A percentile compares a stretch with the other conserved stretches of the same genome.
phyloP scores from a whole-genome alignment of 2,329 filamentous ascomycete species.

The Fusarium circinatum region DNA sequence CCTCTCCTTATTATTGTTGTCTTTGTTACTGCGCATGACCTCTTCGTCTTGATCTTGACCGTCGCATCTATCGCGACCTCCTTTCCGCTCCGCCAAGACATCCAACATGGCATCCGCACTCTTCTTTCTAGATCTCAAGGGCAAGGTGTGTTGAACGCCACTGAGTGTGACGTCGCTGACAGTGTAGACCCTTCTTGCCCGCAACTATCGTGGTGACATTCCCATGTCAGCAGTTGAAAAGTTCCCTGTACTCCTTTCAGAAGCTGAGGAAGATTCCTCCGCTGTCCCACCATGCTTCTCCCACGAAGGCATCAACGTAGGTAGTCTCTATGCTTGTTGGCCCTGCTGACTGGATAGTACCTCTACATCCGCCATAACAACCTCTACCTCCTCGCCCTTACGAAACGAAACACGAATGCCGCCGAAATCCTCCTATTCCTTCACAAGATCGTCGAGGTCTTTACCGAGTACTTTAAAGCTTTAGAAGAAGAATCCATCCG shows the following conservation, averaged over 20 bases:
- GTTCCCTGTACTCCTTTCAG: conserved; percentile 93
- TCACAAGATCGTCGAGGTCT: conserved; percentile 98
- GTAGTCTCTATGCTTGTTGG: conserved; percentile 47
- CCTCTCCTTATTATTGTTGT: conserved; percentile 12
- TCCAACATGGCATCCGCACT: conserved; percentile 85
- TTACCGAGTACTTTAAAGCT: conserved; percentile 99
- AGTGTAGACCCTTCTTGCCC: conserved; percentile 91
- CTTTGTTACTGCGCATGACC: conserved; percentile 29
- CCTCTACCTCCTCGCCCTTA: conserved; percentile 95
- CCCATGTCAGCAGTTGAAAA: conserved; percentile 99
- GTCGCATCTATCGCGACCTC: conserved; percentile 44
- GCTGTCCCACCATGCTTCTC: conserved; percentile 98
- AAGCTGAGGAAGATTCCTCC: conserved; percentile 99
- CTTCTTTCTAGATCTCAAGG: conserved; percentile 99
- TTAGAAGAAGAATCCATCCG: conserved; percentile 98
- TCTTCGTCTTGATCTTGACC: conserved; percentile 11
- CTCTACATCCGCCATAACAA: conserved; percentile 99
- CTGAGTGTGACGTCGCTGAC: neutral
- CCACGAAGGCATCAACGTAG: conserved; percentile 96
- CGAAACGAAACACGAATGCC: conserved; percentile 98
- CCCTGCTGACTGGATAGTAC: conserved; percentile 67
- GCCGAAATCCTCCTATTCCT: conserved; percentile 98
- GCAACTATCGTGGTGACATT: conserved; percentile 98
- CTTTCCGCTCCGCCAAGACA: conserved; percentile 35
- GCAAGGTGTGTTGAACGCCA: conserved; percentile 75